Percentiles rank a stretch among this genome's conserved stretches.
These are phyloP conservation scores for Scleroderma bovista DNA, from an alignment of 768 basidiomycete genomes.

Conservation along the genomic window DNA sequence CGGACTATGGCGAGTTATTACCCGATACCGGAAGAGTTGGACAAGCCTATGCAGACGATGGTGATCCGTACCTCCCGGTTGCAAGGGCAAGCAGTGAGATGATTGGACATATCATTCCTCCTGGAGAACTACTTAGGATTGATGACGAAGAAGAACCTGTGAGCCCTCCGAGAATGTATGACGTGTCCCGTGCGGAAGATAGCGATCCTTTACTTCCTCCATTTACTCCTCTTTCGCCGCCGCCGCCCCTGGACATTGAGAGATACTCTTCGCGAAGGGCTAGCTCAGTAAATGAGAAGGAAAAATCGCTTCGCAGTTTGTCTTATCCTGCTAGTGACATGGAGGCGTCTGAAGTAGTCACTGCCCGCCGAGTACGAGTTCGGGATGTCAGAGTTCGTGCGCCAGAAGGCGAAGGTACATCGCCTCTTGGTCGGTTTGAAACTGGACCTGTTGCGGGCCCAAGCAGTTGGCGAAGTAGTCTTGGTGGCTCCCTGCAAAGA, in stretches of 20 bases:
- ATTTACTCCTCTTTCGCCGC: constrained; percentile 34
- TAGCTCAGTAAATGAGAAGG: constrained; percentile 26
- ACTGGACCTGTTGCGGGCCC: constrained; percentile 21
- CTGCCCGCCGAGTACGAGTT: constrained; percentile 37
- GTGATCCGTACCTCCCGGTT: constrained; percentile 9
- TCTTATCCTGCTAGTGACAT: constrained; percentile 30
- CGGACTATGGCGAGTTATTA: constrained; percentile 31
- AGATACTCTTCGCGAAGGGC: constrained; percentile 19
- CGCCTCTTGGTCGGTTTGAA: constrained; percentile 9
- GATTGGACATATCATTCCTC: constrained; percentile 32
- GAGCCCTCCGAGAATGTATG: constrained; percentile 26
- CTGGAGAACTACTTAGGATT: constrained; percentile 30
- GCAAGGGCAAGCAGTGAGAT: constrained; percentile 28
- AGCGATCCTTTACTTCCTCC: constrained; percentile 23
- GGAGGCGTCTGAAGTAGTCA: constrained; percentile 29
- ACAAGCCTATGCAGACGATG: constrained; percentile 24
- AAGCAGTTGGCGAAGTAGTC: constrained; percentile 27
- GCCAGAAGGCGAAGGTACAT: constrained; percentile 14
- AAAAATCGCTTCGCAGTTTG: constrained; percentile 28
- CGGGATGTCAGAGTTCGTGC: constrained; percentile 26
- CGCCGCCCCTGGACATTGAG: constrained; percentile 33
- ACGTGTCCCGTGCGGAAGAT: constrained; percentile 6
- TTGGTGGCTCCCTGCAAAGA: constrained; percentile 45
- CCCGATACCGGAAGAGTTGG: constrained; percentile 29
- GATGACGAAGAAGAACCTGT: constrained; percentile 28